Conservation (phyloP, 345 rosid genomes). For the Eucalyptus rudis region DNA sequence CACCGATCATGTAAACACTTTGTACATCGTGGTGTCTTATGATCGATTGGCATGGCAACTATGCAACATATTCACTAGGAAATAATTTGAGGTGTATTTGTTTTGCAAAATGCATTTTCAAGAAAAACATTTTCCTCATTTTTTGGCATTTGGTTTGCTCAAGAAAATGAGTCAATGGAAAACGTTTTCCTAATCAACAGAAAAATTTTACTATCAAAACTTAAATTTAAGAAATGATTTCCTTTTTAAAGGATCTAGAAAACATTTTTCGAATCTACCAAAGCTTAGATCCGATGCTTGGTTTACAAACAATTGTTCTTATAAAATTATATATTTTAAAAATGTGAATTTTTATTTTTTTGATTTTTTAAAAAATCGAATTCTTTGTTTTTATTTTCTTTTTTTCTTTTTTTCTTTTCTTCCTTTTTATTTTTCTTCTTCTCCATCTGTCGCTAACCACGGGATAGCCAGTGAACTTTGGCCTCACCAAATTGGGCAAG, state of each 20-base stretch:
- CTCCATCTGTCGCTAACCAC: fast-evolving
- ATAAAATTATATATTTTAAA: too few species aligned
- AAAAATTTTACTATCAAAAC: too few species aligned
- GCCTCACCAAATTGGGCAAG: fast-evolving
- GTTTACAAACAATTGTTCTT: too few species aligned
- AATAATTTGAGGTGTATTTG: too few species aligned
- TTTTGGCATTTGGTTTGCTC: fast-evolving
- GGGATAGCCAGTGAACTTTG: fast-evolving
- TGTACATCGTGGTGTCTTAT: background rate
- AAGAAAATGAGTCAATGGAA: too few species aligned
- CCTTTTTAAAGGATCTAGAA: fast-evolving
- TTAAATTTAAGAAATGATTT: too few species aligned
- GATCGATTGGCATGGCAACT: background rate
- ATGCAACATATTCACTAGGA: background rate
- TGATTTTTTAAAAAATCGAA: too few species aligned
- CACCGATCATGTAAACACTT: background rate
- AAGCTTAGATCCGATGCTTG: fast-evolving
- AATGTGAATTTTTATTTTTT: fast-evolving
- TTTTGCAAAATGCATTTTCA: too few species aligned
- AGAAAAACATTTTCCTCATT: too few species aligned
- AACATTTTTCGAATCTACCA: fast-evolving
- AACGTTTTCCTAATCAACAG: fast-evolving
- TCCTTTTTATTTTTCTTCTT: too few species aligned
- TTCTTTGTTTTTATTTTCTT: fast-evolving
- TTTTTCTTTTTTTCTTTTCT: too few species aligned